Conservation (phyloP, 1,284 basidiomycete genomes). For the Ceratobasidium sp. region DNA sequence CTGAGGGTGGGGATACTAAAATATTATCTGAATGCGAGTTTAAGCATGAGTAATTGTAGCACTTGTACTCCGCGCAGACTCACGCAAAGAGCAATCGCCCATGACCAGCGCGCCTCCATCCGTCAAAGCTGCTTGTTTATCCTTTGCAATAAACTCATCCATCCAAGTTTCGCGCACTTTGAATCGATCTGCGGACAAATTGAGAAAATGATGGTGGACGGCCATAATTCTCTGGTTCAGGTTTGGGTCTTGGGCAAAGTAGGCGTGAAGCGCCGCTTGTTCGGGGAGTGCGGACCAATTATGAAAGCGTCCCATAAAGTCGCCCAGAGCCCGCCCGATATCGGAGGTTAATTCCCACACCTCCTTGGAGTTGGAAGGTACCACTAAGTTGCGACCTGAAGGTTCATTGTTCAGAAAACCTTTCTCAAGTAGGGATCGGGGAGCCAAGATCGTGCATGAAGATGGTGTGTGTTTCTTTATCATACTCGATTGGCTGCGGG, state of each 20-base stretch:
- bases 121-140: conserved; percentile 54
- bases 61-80: conserved; percentile 79
- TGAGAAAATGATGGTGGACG: conserved; percentile 54
- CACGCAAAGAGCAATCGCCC: conserved; percentile 29
- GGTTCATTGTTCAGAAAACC: background rate
- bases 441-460: conserved; percentile 15
- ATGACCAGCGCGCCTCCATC: conserved; percentile 41
- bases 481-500: conserved; percentile 1
- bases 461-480: conserved; percentile 14
- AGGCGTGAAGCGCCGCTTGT: background rate
- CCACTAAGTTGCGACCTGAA: too few species aligned
- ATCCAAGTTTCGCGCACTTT: conserved; percentile 73
- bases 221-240: conserved; percentile 85
- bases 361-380: too few species aligned
- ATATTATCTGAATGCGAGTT: background rate
- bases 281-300: background rate
- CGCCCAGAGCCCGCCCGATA: conserved; percentile 4
- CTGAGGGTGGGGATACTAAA: background rate
- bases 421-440: background rate
- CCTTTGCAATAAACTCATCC: conserved; percentile 49
- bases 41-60: conserved; percentile 52
- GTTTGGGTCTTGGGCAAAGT: conserved; percentile 50
- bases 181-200: conserved; percentile 65
- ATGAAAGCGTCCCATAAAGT: conserved; percentile 31
- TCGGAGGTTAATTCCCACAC: too few species aligned